Evolutionary conservation across 345 rosid species (phyloP).

Genomic region (Nephelium lappaceum): DNA sequence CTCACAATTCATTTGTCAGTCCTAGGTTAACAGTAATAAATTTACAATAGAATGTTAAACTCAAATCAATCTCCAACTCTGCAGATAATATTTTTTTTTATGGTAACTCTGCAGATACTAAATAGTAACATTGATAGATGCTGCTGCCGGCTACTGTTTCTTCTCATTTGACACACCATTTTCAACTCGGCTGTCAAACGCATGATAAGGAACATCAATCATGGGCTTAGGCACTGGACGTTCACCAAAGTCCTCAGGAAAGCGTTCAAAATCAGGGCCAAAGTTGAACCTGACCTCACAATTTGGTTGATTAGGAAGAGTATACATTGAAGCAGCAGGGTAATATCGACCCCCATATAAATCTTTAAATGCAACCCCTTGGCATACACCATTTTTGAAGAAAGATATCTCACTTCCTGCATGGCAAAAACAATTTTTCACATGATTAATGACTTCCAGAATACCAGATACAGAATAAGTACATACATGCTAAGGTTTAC

Average conservation of each 20-base stretch:
- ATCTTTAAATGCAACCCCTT: constrained; percentile 92
- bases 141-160: constrained; percentile 50
- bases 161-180: constrained; percentile 62
- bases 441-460: constrained; percentile 10
- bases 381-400: constrained; percentile 85
- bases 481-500: neutral
- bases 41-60: constrained; percentile 28
- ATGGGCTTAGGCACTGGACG: constrained; percentile 73
- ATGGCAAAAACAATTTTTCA: constrained; percentile 18
- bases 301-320: constrained; percentile 88
- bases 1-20: constrained; percentile 26
- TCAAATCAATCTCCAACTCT: constrained; percentile 24
- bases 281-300: constrained; percentile 90
- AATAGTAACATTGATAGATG: constrained; percentile 4
- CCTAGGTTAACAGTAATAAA: constrained; percentile 27
- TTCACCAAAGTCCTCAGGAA: constrained; percentile 70
- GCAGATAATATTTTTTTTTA: neutral
- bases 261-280: constrained; percentile 81
- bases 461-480: constrained; percentile 15
- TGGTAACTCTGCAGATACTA: constrained; percentile 10
- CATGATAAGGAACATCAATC: constrained; percentile 79
- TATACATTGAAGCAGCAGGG: constrained; percentile 99
- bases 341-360: constrained; percentile 81
- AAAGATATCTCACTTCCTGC: constrained; percentile 97
- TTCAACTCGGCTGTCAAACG: constrained; percentile 58